Conservation (phyloP, 164 flowering plant genomes). For the Chimonanthus salicifolius region DNA sequence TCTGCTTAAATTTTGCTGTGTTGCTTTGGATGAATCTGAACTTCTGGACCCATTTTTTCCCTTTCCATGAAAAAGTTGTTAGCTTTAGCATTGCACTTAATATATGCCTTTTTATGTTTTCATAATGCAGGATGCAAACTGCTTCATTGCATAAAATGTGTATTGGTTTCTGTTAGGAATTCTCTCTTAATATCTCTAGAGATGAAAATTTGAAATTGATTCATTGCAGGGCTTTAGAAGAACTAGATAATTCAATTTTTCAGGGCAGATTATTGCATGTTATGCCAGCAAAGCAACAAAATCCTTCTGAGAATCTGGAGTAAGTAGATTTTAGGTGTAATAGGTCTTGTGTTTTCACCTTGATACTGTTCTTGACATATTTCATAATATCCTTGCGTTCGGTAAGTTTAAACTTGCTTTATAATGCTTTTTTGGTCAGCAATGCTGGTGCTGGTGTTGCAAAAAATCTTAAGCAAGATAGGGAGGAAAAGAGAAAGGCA, state of each 20-base stretch:
- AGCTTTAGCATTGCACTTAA: background rate
- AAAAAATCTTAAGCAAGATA: slow-evolving; percentile 65
- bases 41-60: background rate
- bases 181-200: background rate
- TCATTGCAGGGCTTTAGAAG: slow-evolving; percentile 75
- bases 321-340: slow-evolving; percentile 23
- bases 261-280: slow-evolving; percentile 93
- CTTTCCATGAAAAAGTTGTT: background rate
- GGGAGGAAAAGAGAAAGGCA: slow-evolving; percentile 67
- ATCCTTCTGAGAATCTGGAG: slow-evolving; percentile 42
- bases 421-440: slow-evolving; percentile 25
- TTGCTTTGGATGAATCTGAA: slow-evolving; percentile 4
- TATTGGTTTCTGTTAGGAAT: background rate
- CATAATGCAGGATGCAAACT: background rate
- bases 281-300: slow-evolving; percentile 62
- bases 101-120: background rate
- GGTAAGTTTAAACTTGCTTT: background rate
- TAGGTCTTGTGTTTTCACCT: background rate
- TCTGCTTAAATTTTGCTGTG: background rate
- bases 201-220: background rate
- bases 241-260: slow-evolving; percentile 71
- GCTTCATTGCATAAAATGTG: background rate
- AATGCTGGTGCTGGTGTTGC: slow-evolving; percentile 21
- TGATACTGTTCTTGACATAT: background rate
- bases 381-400: background rate